Evolutionary conservation across 2,329 filamentous ascomycete genomes (phyloP).

Genomic region (Exophiala aquamarina): DNA sequence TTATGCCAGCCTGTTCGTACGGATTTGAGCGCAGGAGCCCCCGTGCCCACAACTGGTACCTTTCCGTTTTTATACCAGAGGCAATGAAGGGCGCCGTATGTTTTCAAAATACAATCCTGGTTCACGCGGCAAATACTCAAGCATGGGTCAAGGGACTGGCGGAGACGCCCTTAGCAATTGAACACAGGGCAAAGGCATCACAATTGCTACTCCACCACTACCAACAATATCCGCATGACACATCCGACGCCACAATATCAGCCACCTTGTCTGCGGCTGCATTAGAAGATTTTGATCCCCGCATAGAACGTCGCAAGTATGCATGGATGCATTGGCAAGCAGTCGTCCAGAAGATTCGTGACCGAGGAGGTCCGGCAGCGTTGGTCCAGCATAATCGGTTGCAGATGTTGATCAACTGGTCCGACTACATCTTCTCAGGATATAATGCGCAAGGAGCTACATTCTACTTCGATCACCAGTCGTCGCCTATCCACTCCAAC

Average conservation of each 20-base stretch:
- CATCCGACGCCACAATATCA: slow-evolving; percentile 40
- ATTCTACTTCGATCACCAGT: slow-evolving; percentile 36
- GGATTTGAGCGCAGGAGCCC: slow-evolving; percentile 35
- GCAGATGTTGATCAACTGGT: slow-evolving; percentile 44
- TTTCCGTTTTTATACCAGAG: slow-evolving; percentile 39
- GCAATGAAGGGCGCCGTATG: slow-evolving; percentile 40
- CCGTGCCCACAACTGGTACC: slow-evolving; percentile 41
- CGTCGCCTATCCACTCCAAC: slow-evolving; percentile 19
- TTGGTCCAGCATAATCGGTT: slow-evolving; percentile 37
- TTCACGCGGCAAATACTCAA: slow-evolving; percentile 40
- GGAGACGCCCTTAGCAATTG: slow-evolving; percentile 33
- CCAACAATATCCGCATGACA: slow-evolving; percentile 33
- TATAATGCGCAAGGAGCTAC: slow-evolving; percentile 37
- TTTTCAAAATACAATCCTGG: slow-evolving; percentile 41
- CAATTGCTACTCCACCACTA: slow-evolving; percentile 37
- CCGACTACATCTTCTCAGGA: slow-evolving; percentile 42
- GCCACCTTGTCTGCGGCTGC: slow-evolving; percentile 41
- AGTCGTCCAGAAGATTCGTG: slow-evolving; percentile 39
- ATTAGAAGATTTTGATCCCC: slow-evolving; percentile 41
- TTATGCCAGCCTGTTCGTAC: slow-evolving; percentile 42
- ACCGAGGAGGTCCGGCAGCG: slow-evolving; percentile 37
- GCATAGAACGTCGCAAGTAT: slow-evolving; percentile 37
- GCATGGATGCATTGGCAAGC: slow-evolving; percentile 43
- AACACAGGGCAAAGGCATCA: slow-evolving; percentile 35
- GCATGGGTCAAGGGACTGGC: slow-evolving; percentile 37